Conservation (phyloP, 2,329 filamentous ascomycete species). For the Plenodomus biglobosus region DNA sequence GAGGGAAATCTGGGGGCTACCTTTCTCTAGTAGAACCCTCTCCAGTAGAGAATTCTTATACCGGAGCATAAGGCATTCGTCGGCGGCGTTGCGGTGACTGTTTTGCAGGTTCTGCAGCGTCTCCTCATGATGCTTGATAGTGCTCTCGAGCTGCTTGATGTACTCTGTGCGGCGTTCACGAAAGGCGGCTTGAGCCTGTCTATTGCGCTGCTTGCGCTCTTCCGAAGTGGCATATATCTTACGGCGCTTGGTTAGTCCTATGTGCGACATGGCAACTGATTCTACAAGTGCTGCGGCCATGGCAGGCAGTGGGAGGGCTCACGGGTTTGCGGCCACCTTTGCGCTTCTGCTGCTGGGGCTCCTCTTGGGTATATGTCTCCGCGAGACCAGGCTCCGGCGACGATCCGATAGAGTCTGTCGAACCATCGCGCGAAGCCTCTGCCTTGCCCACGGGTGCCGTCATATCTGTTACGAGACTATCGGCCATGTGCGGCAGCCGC, state of each 20-base stretch:
- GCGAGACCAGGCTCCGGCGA: slow-evolving; percentile 51
- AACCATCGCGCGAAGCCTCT: slow-evolving; percentile 49
- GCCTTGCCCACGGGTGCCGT: slow-evolving; percentile 50
- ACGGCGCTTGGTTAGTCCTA: slow-evolving; percentile 45
- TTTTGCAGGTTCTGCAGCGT: slow-evolving; percentile 90
- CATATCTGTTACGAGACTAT: slow-evolving; percentile 51
- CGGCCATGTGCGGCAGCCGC: slow-evolving; percentile 53
- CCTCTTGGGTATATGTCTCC: slow-evolving; percentile 47
- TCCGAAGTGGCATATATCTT: slow-evolving; percentile 99
- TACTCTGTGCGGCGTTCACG: slow-evolving; percentile 96
- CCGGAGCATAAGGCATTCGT: slow-evolving; percentile 96
- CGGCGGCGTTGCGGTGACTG: slow-evolving; percentile 89
- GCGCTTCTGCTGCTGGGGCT: slow-evolving; percentile 71
- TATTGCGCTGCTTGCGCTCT: slow-evolving; percentile 95
- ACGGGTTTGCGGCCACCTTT: slow-evolving; percentile 98
- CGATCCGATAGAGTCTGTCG: slow-evolving; percentile 52
- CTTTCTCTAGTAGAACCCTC: slow-evolving; percentile 93
- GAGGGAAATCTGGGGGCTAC: slow-evolving; percentile 51
- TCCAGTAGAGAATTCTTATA: slow-evolving; percentile 98
- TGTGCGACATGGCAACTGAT: slow-evolving; percentile 35
- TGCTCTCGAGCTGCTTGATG: slow-evolving; percentile 97
- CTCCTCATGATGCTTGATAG: slow-evolving; percentile 95
- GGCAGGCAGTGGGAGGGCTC: slow-evolving; percentile 48
- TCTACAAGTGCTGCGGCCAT: slow-evolving; percentile 26
- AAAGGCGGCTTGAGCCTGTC: slow-evolving; percentile 96